Evolutionary conservation across 1,139 yeast species (phyloP), one percentile per base, ranked within the genome.

Genomic region (Blastobotrys capitulatus): DNA sequence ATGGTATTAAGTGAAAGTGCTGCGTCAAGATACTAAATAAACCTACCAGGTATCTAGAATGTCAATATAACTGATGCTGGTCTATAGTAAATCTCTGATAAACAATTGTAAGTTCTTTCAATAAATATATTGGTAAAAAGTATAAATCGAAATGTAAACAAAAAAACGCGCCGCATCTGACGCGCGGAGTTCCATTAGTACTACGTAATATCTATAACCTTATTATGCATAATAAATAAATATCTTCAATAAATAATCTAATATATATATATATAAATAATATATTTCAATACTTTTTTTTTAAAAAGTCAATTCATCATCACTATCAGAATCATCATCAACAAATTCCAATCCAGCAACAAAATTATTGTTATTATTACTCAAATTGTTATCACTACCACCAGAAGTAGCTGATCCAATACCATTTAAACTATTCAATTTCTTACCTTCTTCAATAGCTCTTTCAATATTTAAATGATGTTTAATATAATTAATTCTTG

Each of bases 401-500:
- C 38, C 26, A 10, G 34, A 22, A 15, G 31, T 42, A 38, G 32
- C 22, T 19, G 40, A 37, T 36, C 32, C 32, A 29, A 29, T 6
- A 12, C 3, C 32, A 22, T 22, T 22, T 4, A 4, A 18, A 9
- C 38, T 19, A 20, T 34, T 42, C 38, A 42, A 20, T 22, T 42
- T 42, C 8, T 60, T 43, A 26, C 64, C 68, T 6, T 49, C 52
- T 53, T 78, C 83, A 42, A 85, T 80, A 2, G 83, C 79, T 42
- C 86, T 67, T 64, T 85, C 92, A 26, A 85, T 79, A 42, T 70
- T 71, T 44, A 83, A 60, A 49, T 90, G 71, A 63, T 84, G 83
- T 54, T 76, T 76, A 43, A 86, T 79, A 61, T 84, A 85, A 32
- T 79, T 64, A 18, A 86, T 59, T 56, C 82, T 76, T 0, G 94